Evolutionary conservation across 1,139 yeast genomes (phyloP).

Genomic region (Magnusiomyces suaveolens): DNA sequence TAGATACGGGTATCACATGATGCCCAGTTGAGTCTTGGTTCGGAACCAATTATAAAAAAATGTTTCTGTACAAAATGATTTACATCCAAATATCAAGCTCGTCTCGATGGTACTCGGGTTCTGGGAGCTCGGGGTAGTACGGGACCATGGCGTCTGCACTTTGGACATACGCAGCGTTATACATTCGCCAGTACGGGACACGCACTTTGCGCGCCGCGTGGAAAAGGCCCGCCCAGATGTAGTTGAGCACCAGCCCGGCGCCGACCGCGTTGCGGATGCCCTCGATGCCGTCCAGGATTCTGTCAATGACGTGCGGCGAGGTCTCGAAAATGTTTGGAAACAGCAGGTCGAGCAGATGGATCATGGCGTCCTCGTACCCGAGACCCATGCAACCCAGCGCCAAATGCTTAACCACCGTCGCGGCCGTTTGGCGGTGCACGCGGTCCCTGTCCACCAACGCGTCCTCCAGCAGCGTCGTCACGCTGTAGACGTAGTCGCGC

Average conservation of each 20-base stretch:
- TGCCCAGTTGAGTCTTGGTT: too few species aligned
- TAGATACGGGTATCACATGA: too few species aligned
- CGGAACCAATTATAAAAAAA: too few species aligned
- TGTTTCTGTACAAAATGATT: too few species aligned
- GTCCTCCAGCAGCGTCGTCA: slow-evolving; percentile 75
- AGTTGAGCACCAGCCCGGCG: slow-evolving; percentile 61
- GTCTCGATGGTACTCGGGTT: slow-evolving; percentile 25
- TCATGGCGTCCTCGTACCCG: slow-evolving; percentile 64
- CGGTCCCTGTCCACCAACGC: slow-evolving; percentile 86
- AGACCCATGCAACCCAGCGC: slow-evolving; percentile 71
- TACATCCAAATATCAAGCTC: slow-evolving; percentile 39
- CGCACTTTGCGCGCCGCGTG: slow-evolving; percentile 91
- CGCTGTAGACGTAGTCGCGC: slow-evolving; percentile 71
- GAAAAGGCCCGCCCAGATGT: slow-evolving; percentile 79
- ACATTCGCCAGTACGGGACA: slow-evolving; percentile 74
- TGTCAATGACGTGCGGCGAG: slow-evolving; percentile 84
- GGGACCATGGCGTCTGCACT: slow-evolving; percentile 73
- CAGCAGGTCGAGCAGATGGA: slow-evolving; percentile 65
- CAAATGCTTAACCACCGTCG: slow-evolving; percentile 74
- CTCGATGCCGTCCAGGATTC: slow-evolving; percentile 75
- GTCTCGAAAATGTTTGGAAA: slow-evolving; percentile 85
- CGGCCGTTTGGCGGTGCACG: slow-evolving; percentile 93
- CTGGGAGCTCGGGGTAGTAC: slow-evolving; percentile 56
- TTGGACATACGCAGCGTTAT: slow-evolving; percentile 67
- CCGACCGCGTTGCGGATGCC: slow-evolving; percentile 69